A percentile compares a stretch with the other conserved stretches of the same genome.
phyloP scores from a whole-genome alignment of 768 basidiomycete genomes.

The Calocybe gangraenosa region DNA sequence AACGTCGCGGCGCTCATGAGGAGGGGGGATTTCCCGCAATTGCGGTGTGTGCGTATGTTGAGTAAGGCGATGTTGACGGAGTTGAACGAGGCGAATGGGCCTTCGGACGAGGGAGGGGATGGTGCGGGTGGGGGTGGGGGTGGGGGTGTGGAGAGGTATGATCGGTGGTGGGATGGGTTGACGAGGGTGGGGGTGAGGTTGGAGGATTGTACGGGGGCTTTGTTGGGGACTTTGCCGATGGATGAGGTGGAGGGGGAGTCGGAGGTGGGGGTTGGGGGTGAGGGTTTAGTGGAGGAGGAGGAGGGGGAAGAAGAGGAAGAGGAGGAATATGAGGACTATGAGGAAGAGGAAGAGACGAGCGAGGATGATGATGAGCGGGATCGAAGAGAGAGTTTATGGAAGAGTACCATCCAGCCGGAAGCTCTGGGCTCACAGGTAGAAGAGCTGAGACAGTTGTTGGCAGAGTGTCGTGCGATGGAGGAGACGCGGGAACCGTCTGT shows the following conservation, averaged over 20 bases:
- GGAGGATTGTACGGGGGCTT: constrained; percentile 73
- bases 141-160: constrained; percentile 55
- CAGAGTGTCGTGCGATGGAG: constrained; percentile 53
- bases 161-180: constrained; percentile 63
- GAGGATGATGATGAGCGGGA: constrained; percentile 23
- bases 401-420: constrained; percentile 24
- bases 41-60: constrained; percentile 57
- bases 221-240: constrained; percentile 49
- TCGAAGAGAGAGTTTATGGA: constrained; percentile 18
- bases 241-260: constrained; percentile 26
- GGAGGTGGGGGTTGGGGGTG: constrained; percentile 26
- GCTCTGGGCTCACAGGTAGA: constrained; percentile 25
- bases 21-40: constrained; percentile 52
- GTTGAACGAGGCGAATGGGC: constrained; percentile 54
- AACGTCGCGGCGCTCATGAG: constrained; percentile 55
- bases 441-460: constrained; percentile 51
- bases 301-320: constrained; percentile 20
- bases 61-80: constrained; percentile 51
- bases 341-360: constrained; percentile 26
- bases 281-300: constrained; percentile 27
- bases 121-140: too few species aligned
- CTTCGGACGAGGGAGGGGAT: constrained; percentile 27
- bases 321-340: neutral
- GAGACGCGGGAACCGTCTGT: constrained; percentile 37
- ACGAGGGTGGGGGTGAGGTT: constrained; percentile 46